A percentile compares a stretch with the other conserved stretches of the same genome.
Conservation (phyloP, 2,329 filamentous ascomycete genomes). For the Aspergillus candidus region DNA sequence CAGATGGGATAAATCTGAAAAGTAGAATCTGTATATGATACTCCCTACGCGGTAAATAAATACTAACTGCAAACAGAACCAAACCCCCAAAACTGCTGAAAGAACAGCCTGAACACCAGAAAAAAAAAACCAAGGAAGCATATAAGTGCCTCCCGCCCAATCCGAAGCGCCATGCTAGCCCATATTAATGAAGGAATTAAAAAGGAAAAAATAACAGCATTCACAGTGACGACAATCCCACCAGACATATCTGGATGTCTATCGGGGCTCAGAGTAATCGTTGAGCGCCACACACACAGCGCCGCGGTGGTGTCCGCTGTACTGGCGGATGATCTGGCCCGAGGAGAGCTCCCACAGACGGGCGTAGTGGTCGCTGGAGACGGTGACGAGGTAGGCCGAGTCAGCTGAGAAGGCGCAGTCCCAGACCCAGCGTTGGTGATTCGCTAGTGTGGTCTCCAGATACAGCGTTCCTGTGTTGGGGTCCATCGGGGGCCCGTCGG, state of each 20-base stretch:
- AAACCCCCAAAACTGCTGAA: conserved; percentile 1
- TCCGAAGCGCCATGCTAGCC: conserved; percentile 22
- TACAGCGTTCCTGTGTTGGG: conserved; percentile 54
- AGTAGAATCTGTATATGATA: neutral
- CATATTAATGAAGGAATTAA: conserved; percentile 10
- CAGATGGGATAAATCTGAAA: too few species aligned
- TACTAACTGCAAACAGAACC: conserved; percentile 1
- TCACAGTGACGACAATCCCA: neutral
- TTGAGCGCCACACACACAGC: conserved; percentile 91
- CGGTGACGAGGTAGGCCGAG: conserved; percentile 86
- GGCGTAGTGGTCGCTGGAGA: conserved; percentile 89
- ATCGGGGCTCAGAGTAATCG: conserved; percentile 58
- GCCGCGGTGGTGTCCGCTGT: conserved; percentile 88
- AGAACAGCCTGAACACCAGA: conserved; percentile 12
- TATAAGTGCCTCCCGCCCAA: conserved; percentile 5
- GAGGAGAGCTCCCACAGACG: conserved; percentile 82
- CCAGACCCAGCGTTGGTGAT: conserved; percentile 96
- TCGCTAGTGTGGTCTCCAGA: conserved; percentile 78
- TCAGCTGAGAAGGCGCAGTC: conserved; percentile 94
- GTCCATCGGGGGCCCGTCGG: conserved; percentile 37
- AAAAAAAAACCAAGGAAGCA: conserved; percentile 4
- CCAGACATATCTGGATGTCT: neutral
- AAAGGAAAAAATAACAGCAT: conserved; percentile 4
- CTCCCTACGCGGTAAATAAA: conserved; percentile 1
- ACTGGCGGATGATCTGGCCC: conserved; percentile 87